Evolutionary conservation across 2,329 filamentous ascomycete genomes (phyloP), one percentile per base, ranked within the genome.

Genomic region (Cadophora sp.): DNA sequence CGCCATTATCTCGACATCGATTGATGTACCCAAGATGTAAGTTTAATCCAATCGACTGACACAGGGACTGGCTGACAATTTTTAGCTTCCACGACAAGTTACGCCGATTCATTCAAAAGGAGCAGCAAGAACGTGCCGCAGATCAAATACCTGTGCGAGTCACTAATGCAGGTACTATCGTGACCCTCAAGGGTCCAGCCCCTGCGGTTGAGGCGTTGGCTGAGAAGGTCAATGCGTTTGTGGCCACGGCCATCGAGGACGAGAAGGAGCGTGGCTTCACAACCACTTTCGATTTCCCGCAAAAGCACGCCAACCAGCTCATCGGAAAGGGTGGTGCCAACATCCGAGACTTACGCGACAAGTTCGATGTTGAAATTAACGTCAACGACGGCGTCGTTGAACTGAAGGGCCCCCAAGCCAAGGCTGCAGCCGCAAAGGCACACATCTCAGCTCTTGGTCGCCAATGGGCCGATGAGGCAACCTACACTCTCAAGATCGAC

Each of bases 321-420:
- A 89, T 90, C 74, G 89, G 89, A 62, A 90, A 90, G 78, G 85
- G 87, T 59, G 89, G 88, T 20, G 88, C 87, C 79, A 85, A 89
- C 76, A 89, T 91, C 73, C 84, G 84, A 64, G 88, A 90, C 73
- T 81, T 91, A 45, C 84, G 87, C 56, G 89, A 91, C 69, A 86
- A 86, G 70, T 90, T 89, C 67, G 87, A 90, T 67, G 89, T 91
- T 5, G 88, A 90, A 66, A 90, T 99, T 70, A 94, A 97, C 80
- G 91, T 98, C 47, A 90, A 96, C 72, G 93, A 97, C 74, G 96
- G 96, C 72, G 94, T 94, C 80, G 93, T 98, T 59, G 93, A 97
- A 80, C 88, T 99, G 73, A 97, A 96, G 83, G 96, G 96, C 30
- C 95, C 96, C 59, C 93, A 96, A 81, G 93, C 93, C 60, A 98